Percentiles rank a stretch among this genome's conserved stretches.
Evolutionary conservation across 1,139 yeast genomes (phyloP).

Genomic region (Debaryomycetaceae sp.): DNA sequence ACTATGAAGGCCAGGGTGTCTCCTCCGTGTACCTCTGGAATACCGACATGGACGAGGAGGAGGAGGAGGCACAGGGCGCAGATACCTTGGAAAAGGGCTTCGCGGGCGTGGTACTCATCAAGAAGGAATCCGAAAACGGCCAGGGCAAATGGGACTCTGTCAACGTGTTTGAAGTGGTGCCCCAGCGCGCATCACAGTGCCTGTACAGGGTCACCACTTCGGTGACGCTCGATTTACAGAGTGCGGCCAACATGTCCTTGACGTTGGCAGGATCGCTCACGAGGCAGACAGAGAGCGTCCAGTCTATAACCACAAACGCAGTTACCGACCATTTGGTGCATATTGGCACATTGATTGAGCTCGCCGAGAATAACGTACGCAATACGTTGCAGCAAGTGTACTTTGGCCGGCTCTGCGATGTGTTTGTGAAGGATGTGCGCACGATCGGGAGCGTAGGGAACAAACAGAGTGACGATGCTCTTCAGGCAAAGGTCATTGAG

Average conservation of each 20-base stretch:
- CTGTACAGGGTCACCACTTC: constrained; percentile 77
- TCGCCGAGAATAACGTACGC: constrained; percentile 78
- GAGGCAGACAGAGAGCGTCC: constrained; percentile 57
- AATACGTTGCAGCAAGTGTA: constrained; percentile 86
- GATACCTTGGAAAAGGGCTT: constrained; percentile 36
- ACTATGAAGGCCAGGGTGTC: constrained; percentile 83
- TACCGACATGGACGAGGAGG: constrained; percentile 34
- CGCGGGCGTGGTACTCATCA: constrained; percentile 86
- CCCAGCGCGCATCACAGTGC: constrained; percentile 35
- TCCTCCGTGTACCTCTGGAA: constrained; percentile 95
- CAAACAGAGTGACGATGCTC: constrained; percentile 27
- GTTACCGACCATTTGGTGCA: constrained; percentile 70
- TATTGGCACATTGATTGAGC: constrained; percentile 79
- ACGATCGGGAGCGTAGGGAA: constrained; percentile 34
- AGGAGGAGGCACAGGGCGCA: constrained; percentile 3
- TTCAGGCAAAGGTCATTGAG: constrained; percentile 40
- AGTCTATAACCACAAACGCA: constrained; percentile 27
- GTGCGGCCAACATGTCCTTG: constrained; percentile 19
- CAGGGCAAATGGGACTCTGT: constrained; percentile 81
- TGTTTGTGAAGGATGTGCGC: constrained; percentile 58
- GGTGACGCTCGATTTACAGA: constrained; percentile 61
- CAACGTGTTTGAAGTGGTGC: constrained; percentile 77
- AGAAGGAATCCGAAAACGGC: constrained; percentile 51
- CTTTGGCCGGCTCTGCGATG: constrained; percentile 88
- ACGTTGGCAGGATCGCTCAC: constrained; percentile 76